Percentiles rank a stretch among this genome's conserved stretches.
phyloP scores from a whole-genome alignment of 352 stramenopile species.

The Globisporangium heterothallicum region DNA sequence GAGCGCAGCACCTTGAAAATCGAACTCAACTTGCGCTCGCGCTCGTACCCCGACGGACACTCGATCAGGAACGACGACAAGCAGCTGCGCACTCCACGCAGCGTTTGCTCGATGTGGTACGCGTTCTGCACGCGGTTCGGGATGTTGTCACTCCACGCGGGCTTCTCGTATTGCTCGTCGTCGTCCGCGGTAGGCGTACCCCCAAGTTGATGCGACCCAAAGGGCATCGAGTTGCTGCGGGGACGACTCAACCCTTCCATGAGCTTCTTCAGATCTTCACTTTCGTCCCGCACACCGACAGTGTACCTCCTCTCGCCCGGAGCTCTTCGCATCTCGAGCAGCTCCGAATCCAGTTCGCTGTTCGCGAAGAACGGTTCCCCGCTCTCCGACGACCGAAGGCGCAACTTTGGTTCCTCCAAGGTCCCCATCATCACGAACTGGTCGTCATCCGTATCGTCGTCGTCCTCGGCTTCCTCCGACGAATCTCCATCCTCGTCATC shows the following conservation, averaged over 20 bases:
- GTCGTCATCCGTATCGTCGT: constrained; percentile 30
- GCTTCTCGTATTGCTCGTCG: constrained; percentile 20
- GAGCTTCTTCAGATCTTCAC: constrained; percentile 49
- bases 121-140: constrained; percentile 28
- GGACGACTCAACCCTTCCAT: constrained; percentile 59
- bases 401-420: constrained; percentile 10
- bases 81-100: constrained; percentile 45
- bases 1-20: constrained; percentile 69
- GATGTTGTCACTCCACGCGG: constrained; percentile 55
- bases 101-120: constrained; percentile 37
- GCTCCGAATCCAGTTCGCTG: constrained; percentile 20
- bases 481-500: constrained; percentile 24
- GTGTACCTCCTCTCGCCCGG: constrained; percentile 5
- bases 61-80: constrained; percentile 55
- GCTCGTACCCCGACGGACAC: constrained; percentile 59
- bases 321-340: constrained; percentile 7
- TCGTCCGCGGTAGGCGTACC: constrained; percentile 28
- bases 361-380: constrained; percentile 28
- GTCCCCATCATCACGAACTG: constrained; percentile 23
- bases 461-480: constrained; percentile 32
- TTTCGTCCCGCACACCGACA: constrained; percentile 28
- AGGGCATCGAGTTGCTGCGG: constrained; percentile 56
- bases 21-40: constrained; percentile 53
- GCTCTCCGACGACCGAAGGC: background rate
- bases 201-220: constrained; percentile 33